phyloP scores from a whole-genome alignment of 805 yeast species.

The Candida coleopterorum region DNA sequence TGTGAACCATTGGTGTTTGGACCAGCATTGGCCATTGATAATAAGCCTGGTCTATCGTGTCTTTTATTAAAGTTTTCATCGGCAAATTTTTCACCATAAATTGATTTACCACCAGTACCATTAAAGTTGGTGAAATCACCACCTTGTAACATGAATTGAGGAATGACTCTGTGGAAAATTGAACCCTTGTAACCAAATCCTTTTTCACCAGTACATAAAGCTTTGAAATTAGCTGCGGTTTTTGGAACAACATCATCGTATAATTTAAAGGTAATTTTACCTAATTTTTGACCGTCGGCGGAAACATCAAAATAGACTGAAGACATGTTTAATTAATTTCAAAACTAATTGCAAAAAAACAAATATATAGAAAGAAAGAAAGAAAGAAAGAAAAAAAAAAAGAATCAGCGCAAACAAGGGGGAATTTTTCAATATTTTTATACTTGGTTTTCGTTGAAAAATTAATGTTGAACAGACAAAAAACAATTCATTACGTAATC shows the following conservation, averaged over 20 bases:
- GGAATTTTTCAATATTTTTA: neutral
- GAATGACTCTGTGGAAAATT: conserved; percentile 94
- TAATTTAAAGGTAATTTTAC: conserved; percentile 77
- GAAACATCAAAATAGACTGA: conserved; percentile 79
- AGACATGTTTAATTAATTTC: conserved; percentile 39
- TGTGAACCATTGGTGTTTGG: conserved; percentile 92
- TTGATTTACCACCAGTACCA: conserved; percentile 92
- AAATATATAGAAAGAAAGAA: neutral
- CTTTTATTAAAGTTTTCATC: conserved; percentile 67
- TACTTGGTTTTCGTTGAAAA: neutral
- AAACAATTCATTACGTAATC: too few relatives aligned
- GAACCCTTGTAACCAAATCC: conserved; percentile 87
- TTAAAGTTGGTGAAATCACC: conserved; percentile 56
- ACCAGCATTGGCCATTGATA: conserved; percentile 93
- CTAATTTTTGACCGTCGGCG: conserved; percentile 68
- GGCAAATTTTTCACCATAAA: conserved; percentile 65
- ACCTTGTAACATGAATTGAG: conserved; percentile 94
- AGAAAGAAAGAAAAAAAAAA: conserved; percentile 2
- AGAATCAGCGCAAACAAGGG: too few relatives aligned
- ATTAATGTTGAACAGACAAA: neutral
- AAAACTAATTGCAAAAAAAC: conserved; percentile 1
- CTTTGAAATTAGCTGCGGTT: conserved; percentile 79
- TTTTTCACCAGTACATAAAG: conserved; percentile 85
- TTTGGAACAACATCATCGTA: conserved; percentile 58
- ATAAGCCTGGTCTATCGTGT: conserved; percentile 75